phyloP scores from a whole-genome alignment of 2,329 filamentous ascomycete genomes.

The Neonectria sp. region DNA sequence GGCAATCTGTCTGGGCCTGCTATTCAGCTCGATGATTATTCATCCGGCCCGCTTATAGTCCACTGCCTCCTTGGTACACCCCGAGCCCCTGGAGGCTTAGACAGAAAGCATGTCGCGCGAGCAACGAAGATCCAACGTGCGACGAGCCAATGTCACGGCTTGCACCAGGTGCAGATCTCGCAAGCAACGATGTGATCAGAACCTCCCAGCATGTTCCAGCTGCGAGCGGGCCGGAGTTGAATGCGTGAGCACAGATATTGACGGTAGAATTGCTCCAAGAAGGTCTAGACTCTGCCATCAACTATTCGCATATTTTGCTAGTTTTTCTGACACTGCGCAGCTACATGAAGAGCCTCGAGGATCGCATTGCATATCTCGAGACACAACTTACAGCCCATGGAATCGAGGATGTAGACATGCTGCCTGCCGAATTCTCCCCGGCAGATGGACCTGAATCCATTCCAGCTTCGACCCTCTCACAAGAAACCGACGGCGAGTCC shows the following conservation, averaged over 20 bases:
- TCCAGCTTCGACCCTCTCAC: neutral
- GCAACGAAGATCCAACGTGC: constrained; percentile 29
- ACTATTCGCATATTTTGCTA: too few relatives aligned
- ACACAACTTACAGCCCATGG: constrained; percentile 20
- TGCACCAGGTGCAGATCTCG: constrained; percentile 37
- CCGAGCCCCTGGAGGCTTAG: neutral
- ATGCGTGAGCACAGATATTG: constrained; percentile 39
- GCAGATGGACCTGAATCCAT: neutral
- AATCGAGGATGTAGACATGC: constrained; percentile 22
- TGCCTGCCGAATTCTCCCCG: constrained; percentile 3
- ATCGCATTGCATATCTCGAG: constrained; percentile 45
- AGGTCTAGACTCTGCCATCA: constrained; percentile 19
- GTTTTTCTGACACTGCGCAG: constrained; percentile 19
- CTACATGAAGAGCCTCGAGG: constrained; percentile 47
- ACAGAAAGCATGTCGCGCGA: constrained; percentile 18
- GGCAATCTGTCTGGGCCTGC: neutral
- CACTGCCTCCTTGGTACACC: neutral
- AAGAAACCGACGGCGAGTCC: neutral
- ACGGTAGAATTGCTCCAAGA: constrained; percentile 33
- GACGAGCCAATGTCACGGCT: constrained; percentile 42
- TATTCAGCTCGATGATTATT: neutral
- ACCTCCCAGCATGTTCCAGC: constrained; percentile 39
- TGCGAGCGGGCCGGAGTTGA: constrained; percentile 33
- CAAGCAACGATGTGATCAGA: constrained; percentile 44
- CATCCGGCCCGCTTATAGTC: neutral